These are phyloP conservation scores for Phytophthora pisi DNA, from an alignment of 352 stramenopile species.

Conservation along the genomic window DNA sequence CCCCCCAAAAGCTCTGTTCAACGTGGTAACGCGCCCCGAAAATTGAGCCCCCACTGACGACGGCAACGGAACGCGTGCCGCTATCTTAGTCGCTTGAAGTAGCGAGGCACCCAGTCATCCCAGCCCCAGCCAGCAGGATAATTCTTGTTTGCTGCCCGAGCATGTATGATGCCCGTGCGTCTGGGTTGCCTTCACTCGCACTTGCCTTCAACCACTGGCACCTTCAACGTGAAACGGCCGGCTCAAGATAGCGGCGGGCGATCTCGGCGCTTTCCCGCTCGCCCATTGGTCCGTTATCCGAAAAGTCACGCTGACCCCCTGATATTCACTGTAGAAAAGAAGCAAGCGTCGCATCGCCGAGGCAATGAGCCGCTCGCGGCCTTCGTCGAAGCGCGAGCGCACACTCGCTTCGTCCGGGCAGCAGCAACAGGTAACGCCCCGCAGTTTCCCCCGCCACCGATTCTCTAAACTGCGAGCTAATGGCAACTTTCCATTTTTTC, in stretches of 20 bases:
- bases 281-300: slow-evolving; percentile 8
- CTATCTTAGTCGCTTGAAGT: too few species aligned
- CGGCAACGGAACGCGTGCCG: slow-evolving; percentile 4
- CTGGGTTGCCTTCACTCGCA: neutral
- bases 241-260: slow-evolving; percentile 1
- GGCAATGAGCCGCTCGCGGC: slow-evolving; percentile 13
- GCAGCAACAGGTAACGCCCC: slow-evolving; percentile 21
- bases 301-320: neutral
- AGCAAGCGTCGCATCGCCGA: slow-evolving; percentile 15
- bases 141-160: too few species aligned
- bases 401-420: slow-evolving; percentile 15
- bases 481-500: neutral
- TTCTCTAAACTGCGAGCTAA: neutral
- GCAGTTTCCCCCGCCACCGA: neutral
- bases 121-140: neutral
- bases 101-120: neutral
- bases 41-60: neutral
- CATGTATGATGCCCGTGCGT: slow-evolving; percentile 2
- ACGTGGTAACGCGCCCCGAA: neutral
- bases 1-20: neutral
- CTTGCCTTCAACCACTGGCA: slow-evolving; percentile 1
- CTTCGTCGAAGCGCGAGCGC: slow-evolving; percentile 9
- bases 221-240: slow-evolving; percentile 24
- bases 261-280: neutral
- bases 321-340: slow-evolving; percentile 12